phyloP scores from a whole-genome alignment of 768 basidiomycete genomes.

The Kwoniella dendrophila region DNA sequence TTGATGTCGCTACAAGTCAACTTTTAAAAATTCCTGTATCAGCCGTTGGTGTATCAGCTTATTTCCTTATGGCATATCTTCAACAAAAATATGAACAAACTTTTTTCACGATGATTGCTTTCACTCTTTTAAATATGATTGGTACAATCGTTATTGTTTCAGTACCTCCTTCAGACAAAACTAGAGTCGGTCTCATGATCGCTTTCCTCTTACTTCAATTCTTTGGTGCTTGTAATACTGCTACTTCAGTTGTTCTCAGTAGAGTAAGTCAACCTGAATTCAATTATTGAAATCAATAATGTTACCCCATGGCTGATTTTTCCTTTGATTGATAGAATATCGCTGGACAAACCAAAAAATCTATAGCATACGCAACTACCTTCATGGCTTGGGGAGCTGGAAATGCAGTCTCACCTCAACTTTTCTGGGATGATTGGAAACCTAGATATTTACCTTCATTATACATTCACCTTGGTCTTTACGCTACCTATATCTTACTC shows the following conservation, averaged over 20 bases:
- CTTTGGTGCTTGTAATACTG: slow-evolving; percentile 26
- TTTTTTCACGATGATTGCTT: slow-evolving; percentile 60
- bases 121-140: slow-evolving; percentile 61
- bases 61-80: slow-evolving; percentile 23
- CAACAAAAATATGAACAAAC: slow-evolving; percentile 55
- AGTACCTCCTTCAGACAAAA: slow-evolving; percentile 58
- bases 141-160: slow-evolving; percentile 62
- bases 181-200: slow-evolving; percentile 61
- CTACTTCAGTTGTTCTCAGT: slow-evolving; percentile 23
- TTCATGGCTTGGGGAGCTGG: slow-evolving; percentile 63
- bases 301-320: not conserved
- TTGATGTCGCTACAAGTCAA: slow-evolving; percentile 26
- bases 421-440: slow-evolving; percentile 60
- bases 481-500: slow-evolving; percentile 20
- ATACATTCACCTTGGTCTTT: slow-evolving; percentile 19
- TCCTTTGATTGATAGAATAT: slow-evolving; percentile 49
- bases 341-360: slow-evolving; percentile 62
- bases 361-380: slow-evolving; percentile 60
- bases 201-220: slow-evolving; percentile 60
- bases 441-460: slow-evolving; percentile 59
- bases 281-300: not conserved
- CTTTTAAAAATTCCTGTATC: slow-evolving; percentile 23
- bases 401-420: slow-evolving; percentile 62
- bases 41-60: slow-evolving; percentile 13
- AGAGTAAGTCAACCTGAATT: slow-evolving; percentile 7